phyloP scores from a whole-genome alignment of 108 stramenopile genomes.

The Cyclotella kingstonii region DNA sequence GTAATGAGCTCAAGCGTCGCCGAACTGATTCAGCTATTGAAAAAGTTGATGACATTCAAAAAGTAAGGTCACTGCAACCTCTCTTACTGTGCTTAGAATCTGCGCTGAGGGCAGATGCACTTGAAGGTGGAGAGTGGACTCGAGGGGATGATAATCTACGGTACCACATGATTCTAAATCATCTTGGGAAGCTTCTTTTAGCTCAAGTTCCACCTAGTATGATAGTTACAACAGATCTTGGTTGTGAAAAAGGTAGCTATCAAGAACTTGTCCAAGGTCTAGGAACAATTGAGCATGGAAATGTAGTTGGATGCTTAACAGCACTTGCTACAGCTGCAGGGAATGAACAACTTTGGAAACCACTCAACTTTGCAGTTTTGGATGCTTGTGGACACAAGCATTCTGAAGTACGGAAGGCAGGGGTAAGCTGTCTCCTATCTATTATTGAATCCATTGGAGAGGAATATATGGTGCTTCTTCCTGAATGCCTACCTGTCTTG shows the following conservation, averaged over 20 bases:
- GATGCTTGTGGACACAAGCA: conserved; percentile 67
- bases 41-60: conserved; percentile 10
- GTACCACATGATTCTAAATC: conserved; percentile 62
- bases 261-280: conserved; percentile 58
- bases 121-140: conserved; percentile 84
- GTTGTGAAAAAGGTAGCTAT: conserved; percentile 37
- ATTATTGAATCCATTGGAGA: conserved; percentile 84
- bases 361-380: conserved; percentile 81
- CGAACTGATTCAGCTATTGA: conserved; percentile 20
- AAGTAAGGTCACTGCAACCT: conserved; percentile 47
- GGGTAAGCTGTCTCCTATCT: conserved; percentile 68
- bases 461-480: conserved; percentile 90
- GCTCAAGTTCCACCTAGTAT: conserved; percentile 51
- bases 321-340: conserved; percentile 84
- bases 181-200: conserved; percentile 68
- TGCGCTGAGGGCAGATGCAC: conserved; percentile 79
- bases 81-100: conserved; percentile 70
- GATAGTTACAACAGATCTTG: conserved; percentile 27
- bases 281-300: conserved; percentile 56
- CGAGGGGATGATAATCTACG: conserved; percentile 72
- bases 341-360: conserved; percentile 89
- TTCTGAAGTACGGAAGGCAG: conserved; percentile 77
- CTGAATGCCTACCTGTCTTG: conserved; percentile 86
- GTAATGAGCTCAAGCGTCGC: conserved; percentile 35
- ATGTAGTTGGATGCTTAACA: conserved; percentile 68